These are phyloP conservation scores for Zoysia japonica DNA, from an alignment of 176 grass and related monocot genomes.

Conservation along the genomic window DNA sequence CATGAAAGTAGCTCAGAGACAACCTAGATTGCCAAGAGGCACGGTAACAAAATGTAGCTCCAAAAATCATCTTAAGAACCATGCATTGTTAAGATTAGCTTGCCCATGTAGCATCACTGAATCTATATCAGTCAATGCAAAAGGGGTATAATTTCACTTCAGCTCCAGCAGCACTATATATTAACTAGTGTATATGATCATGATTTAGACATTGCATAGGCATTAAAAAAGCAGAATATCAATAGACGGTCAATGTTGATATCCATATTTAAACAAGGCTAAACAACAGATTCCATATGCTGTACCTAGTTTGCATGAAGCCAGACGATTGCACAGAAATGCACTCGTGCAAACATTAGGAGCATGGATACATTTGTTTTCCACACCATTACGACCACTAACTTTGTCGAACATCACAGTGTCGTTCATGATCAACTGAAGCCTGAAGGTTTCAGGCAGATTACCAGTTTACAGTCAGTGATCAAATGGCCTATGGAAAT, in stretches of 20 bases:
- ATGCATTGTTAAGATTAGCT: not conserved
- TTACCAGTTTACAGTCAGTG: not conserved
- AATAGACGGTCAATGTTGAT: not conserved
- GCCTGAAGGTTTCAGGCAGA: not conserved
- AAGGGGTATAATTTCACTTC: not conserved
- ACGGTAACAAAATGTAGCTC: not conserved
- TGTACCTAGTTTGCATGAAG: not conserved
- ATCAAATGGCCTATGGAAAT: not conserved
- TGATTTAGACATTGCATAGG: not conserved
- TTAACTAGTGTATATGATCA: not conserved
- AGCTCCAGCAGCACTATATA: not conserved
- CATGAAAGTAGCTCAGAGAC: not conserved
- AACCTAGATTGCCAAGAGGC: not conserved
- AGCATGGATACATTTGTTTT: not conserved
- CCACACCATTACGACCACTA: too few species aligned
- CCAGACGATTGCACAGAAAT: not conserved
- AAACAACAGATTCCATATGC: not conserved
- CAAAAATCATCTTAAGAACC: not conserved
- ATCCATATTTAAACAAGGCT: not conserved
- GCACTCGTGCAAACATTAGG: not conserved
- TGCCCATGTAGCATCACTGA: not conserved
- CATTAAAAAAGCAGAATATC: not conserved
- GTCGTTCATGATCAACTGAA: not conserved
- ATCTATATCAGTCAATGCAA: not conserved
- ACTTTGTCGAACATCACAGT: not conserved